Conservation (phyloP, 768 basidiomycete species). For the Termitomyces sp. region DNA sequence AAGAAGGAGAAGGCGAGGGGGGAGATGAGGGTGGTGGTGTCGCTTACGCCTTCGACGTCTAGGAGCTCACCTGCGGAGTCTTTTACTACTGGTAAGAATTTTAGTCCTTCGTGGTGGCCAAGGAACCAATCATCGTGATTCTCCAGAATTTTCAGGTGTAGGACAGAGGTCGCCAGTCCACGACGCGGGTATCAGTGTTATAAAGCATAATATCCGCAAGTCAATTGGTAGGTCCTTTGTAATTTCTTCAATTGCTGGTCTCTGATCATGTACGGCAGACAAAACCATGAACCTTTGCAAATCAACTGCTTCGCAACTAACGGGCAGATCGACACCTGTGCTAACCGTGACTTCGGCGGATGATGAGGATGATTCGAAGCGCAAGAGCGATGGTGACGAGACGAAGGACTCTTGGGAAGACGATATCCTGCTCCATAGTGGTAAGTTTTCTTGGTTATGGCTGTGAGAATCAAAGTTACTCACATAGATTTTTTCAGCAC, state of each 20-base stretch:
- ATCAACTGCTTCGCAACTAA: constrained; percentile 46
- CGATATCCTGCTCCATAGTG: constrained; percentile 39
- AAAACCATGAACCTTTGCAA: constrained; percentile 69
- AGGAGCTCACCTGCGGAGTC: constrained; percentile 7
- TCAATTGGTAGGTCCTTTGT: constrained; percentile 58
- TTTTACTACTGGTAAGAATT: constrained; percentile 10
- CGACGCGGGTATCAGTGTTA: constrained; percentile 31
- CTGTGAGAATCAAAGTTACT: neutral
- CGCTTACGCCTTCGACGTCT: constrained; percentile 1
- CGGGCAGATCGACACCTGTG: constrained; percentile 41
- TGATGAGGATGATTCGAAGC: constrained; percentile 15
- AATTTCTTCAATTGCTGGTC: neutral
- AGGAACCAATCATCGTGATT: neutral
- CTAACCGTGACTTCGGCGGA: constrained; percentile 36
- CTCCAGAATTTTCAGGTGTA: constrained; percentile 3
- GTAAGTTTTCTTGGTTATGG: constrained; percentile 22
- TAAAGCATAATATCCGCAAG: constrained; percentile 69
- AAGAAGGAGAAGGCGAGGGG: constrained; percentile 34
- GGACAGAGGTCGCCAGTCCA: constrained; percentile 17
- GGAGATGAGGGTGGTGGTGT: constrained; percentile 28
- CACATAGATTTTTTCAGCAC: constrained; percentile 26
- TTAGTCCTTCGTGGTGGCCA: neutral
- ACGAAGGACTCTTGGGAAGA: constrained; percentile 48
- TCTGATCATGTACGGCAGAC: constrained; percentile 34
- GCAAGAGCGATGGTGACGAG: constrained; percentile 20